These are phyloP conservation scores for Kuraishia capsulata DNA, from an alignment of 805 yeast genomes.

Conservation along the genomic window DNA sequence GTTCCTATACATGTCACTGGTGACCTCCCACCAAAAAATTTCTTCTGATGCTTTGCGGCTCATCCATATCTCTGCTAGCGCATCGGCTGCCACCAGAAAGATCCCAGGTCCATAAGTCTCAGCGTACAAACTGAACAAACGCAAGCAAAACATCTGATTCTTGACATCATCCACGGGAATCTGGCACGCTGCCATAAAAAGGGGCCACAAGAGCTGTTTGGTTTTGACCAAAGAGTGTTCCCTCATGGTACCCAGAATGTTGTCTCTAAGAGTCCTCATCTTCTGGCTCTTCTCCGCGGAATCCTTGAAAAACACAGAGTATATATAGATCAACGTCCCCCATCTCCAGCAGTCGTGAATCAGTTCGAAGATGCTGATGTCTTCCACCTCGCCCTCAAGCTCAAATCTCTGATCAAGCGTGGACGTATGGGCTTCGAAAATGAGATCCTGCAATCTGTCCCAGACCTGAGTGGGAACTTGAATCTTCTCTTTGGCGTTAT, in stretches of 20 bases:
- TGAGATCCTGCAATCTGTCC: not conserved
- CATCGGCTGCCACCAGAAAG: not conserved
- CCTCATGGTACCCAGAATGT: not conserved
- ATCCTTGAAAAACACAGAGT: not conserved
- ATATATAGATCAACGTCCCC: not conserved
- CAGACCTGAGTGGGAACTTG: not conserved
- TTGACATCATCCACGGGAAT: not conserved
- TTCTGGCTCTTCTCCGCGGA: not conserved
- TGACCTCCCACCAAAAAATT: not conserved
- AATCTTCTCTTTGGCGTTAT: not conserved
- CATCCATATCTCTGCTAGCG: not conserved
- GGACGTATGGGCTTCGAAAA: not conserved
- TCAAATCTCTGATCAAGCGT: not conserved
- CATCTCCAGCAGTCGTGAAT: not conserved
- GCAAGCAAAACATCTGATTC: not conserved
- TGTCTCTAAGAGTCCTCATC: not conserved
- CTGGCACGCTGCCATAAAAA: not conserved
- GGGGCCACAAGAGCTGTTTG: not conserved
- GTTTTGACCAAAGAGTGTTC: not conserved
- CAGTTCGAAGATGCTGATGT: not conserved
- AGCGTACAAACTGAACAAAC: not conserved
- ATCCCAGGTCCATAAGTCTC: not conserved
- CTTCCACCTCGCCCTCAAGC: too few species aligned
- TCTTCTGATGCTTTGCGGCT: not conserved
- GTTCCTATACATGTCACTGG: not conserved